Evolutionary conservation across 306 rosid species (phyloP).

Genomic region (Nissolia schottii): DNA sequence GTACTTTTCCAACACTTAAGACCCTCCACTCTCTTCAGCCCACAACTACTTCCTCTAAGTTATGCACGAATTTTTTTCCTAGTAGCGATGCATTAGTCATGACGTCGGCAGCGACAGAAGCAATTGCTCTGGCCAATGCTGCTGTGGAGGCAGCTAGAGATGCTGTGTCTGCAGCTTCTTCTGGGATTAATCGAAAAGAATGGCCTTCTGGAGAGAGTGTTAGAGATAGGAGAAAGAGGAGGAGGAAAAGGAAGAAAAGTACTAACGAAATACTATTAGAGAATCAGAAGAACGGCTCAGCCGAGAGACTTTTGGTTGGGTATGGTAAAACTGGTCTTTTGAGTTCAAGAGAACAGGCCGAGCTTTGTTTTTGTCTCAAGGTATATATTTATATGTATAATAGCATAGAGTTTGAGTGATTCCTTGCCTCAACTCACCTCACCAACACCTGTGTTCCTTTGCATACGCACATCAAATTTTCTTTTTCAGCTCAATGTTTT

Average conservation of each 20-base stretch:
- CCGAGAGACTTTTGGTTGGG: constrained; percentile 17
- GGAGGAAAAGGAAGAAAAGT: constrained; percentile 51
- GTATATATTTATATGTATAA: no score
- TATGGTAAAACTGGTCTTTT: constrained; percentile 40
- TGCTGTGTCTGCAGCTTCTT: constrained; percentile 23
- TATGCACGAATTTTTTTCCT: constrained; percentile 36
- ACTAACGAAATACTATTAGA: constrained; percentile 16
- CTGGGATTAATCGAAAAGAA: constrained; percentile 21
- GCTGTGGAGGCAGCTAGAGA: constrained; percentile 43
- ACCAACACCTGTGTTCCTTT: no score
- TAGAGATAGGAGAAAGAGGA: constrained; percentile 26
- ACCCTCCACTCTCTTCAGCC: constrained; percentile 40
- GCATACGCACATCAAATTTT: neutral
- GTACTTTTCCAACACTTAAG: constrained; percentile 34
- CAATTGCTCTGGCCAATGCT: constrained; percentile 32
- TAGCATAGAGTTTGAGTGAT: neutral
- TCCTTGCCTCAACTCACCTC: neutral
- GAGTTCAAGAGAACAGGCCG: constrained; percentile 56
- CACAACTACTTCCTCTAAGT: constrained; percentile 32
- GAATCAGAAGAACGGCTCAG: constrained; percentile 15
- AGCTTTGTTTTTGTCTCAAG: constrained; percentile 59
- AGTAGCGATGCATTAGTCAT: constrained; percentile 36
- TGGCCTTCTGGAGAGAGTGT: constrained; percentile 29
- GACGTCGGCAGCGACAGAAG: constrained; percentile 46
- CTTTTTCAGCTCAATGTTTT: neutral